phyloP scores from a whole-genome alignment of 202 grass and related monocot genomes.

The Panicum virgatum region DNA sequence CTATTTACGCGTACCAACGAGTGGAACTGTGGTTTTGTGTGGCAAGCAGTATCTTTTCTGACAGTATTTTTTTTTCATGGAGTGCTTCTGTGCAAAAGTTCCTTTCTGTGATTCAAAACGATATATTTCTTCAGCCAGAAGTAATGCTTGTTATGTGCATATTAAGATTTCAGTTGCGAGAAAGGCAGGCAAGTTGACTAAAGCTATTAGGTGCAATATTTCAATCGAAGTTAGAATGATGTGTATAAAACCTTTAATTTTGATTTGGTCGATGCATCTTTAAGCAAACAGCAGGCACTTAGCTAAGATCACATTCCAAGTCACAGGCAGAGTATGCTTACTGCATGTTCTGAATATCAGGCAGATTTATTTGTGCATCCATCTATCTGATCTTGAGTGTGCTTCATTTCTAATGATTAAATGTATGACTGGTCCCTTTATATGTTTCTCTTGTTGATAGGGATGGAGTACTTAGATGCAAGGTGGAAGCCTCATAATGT shows the following conservation, averaged over 20 bases:
- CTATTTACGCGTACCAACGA: not conserved
- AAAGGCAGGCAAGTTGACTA: conserved; percentile 43
- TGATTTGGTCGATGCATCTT: conserved; percentile 29
- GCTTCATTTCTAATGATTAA: conserved; percentile 25
- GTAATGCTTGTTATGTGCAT: conserved; percentile 38
- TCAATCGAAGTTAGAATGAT: conserved; percentile 45
- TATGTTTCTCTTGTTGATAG: conserved; percentile 59
- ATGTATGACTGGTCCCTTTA: conserved; percentile 31
- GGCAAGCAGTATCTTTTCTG: conserved; percentile 6
- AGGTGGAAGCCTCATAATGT: conserved; percentile 80
- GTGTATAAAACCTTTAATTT: too few relatives aligned
- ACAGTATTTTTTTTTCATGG: conserved; percentile 5
- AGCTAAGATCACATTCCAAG: conserved; percentile 28
- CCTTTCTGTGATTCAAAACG: conserved; percentile 14
- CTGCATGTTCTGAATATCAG: conserved; percentile 15
- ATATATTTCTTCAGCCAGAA: conserved; percentile 43
- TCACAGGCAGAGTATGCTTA: conserved; percentile 10
- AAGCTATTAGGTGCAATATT: conserved; percentile 52
- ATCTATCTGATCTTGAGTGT: conserved; percentile 21
- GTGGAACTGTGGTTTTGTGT: conserved; percentile 21
- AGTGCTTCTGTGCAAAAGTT: conserved; percentile 27
- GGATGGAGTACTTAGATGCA: conserved; percentile 91
- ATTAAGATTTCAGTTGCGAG: conserved; percentile 37
- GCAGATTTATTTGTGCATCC: conserved; percentile 10
- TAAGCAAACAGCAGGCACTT: conserved; percentile 27